Evolutionary conservation across 2,329 filamentous ascomycete species (phyloP).

Genomic region (Paecilomyces dactylethromorphus): DNA sequence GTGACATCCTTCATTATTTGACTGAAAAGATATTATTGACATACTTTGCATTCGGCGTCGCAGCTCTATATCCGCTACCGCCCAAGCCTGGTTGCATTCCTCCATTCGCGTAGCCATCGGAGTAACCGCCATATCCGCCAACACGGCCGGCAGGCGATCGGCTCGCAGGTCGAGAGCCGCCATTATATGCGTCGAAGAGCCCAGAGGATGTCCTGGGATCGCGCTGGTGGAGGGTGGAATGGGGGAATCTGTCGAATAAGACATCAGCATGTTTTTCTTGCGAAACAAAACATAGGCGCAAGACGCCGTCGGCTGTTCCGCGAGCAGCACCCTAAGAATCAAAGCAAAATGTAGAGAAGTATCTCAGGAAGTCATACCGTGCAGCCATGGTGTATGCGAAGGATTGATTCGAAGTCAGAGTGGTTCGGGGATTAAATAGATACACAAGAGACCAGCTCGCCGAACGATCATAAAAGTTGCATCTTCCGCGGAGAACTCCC

Average conservation of each 20-base stretch:
- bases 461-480: not conserved
- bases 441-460: not conserved
- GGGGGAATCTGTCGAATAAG: conserved; percentile 51
- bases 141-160: conserved; percentile 37
- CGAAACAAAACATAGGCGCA: not conserved
- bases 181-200: conserved; percentile 66
- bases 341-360: not conserved
- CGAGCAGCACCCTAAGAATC: not conserved
- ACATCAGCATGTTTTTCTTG: conserved; percentile 1
- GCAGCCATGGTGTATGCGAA: conserved; percentile 22
- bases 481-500: not conserved
- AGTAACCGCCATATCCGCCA: conserved; percentile 46
- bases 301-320: not conserved
- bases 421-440: not conserved
- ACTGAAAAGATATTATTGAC: conserved; percentile 13
- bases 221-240: conserved; percentile 62
- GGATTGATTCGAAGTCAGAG: not conserved
- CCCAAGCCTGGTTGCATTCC: conserved; percentile 14
- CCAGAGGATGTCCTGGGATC: conserved; percentile 62
- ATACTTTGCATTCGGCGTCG: conserved; percentile 65
- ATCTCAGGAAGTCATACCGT: conserved; percentile 19
- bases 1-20: not conserved
- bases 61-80: conserved; percentile 45
- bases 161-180: conserved; percentile 40
- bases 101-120: conserved; percentile 8